Evolutionary conservation across 1,139 yeast species (phyloP), one percentile per base, ranked within the genome.

Genomic region (Magnusiomyces tetraspermus): DNA sequence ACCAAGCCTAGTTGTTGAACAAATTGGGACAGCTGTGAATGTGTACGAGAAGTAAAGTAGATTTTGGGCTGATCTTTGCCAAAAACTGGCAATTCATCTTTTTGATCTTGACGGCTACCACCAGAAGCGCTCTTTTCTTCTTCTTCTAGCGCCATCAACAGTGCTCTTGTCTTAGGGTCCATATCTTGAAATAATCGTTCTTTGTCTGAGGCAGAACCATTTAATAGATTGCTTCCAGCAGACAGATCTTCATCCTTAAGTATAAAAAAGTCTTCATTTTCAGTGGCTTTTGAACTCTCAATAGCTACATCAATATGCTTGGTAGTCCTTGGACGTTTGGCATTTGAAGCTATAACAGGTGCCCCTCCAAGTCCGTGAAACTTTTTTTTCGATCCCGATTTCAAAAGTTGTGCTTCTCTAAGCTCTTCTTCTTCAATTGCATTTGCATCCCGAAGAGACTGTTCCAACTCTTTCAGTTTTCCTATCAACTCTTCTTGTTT

Each of bases 1-100:
- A 95, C 80, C 37, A 85, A 64, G 41, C 74, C 67, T 49, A 90
- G 68, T 60, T 92, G 97, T 23, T 80, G 78, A 0, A 90, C 79
- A 64, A 90, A 86, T 62, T 90, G 98, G 49, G 76, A 76, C 52
- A 90, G 70, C 64, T 90, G 98, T 0, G 97, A 87, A 63, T 90
- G 97, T 0, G 98, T 90, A 66, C 98, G 72, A 1, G 97, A 88
- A 0, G 95, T 76, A 63, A 82, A 89, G 59, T 70, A 78, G 1
- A 83, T 75, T 59, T 80, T 80, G 0, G 51, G 40, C 17, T 52
- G 52, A 41, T 50, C 46, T 44, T 54, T 19, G 19, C 46, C 24
- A 37, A 42, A 48, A 13, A 48, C 22, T 2, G 43, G 42, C 8
- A 21, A n/a, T 4, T 26, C 49, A 8, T 33, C 45, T 38, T 48